Base-by-base conservation (phyloP, 2,329 filamentous ascomycete species). In the Fusarium piperis region DNA sequence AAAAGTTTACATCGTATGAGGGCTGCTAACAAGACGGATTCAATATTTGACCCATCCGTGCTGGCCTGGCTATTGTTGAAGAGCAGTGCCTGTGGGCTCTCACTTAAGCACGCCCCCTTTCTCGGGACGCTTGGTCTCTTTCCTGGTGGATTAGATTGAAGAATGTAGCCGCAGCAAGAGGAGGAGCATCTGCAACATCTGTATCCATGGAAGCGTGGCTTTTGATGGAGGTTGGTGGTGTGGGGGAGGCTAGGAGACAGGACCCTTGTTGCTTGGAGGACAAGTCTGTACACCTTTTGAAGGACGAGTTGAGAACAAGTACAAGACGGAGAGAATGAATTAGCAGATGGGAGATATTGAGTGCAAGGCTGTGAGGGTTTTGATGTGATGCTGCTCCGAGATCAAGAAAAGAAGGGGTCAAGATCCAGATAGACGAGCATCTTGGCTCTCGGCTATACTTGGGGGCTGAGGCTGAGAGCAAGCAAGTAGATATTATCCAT, bases 231-330 rank as follows among this genome's bases (percentile, higher is more conserved):
- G 59, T 65, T 58, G 73, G 71, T 74, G 73, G 73, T 72, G 68
- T 71, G 68, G 71, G 72, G 62, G 70, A 62, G 57, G 16, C 64
- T 44, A 67, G 60, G 65, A 64, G 61, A 52, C 59, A 46, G 26
- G 59, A 74, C 69, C 73, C 73, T 76, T 74, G 73, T 39, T 71
- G 18, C 64, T 51, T 51, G 18, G 33, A 60, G 59, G 63, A 44
- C 56, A 67, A 64, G 63, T 76, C 62, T 75, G 67, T 46, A 65
- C 73, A 75, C 73, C 73, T 62, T 67, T 38, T 46, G 28, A 28
- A 33, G n/a, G 13, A 18, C 10, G 35, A 36, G 23, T 46, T 46
- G 26, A 32, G 15, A 16, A 48, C 18, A 12, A 12, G 12, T 18
- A 28, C 18, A 59, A 39, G 16, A 11, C 20, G 35, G 23, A 46